Conservation (phyloP, 768 basidiomycete species). For the Pleurotus sapidus region DNA sequence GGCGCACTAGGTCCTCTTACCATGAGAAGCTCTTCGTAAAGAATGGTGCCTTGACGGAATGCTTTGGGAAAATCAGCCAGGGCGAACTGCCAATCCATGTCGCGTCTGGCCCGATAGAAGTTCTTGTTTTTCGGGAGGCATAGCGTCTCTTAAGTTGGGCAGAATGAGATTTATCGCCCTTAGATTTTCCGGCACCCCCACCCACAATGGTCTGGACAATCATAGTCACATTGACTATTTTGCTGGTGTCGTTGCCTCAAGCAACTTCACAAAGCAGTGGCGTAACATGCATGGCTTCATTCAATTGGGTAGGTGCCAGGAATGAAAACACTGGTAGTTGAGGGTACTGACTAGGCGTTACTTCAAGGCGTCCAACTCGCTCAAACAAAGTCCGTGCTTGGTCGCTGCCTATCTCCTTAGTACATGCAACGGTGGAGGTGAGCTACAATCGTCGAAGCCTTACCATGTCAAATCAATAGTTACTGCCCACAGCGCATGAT, state of each 20-base stretch:
- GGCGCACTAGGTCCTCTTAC: neutral
- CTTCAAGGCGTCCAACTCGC: slow-evolving; percentile 40
- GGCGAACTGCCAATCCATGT: slow-evolving; percentile 10
- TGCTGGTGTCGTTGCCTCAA: slow-evolving; percentile 15
- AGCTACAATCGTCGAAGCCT: neutral
- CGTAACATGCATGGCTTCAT: slow-evolving; percentile 38
- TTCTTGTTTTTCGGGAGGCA: too few relatives aligned
- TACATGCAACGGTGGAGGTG: slow-evolving; percentile 29
- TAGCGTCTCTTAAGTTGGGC: too few relatives aligned
- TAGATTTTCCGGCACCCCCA: slow-evolving; percentile 1
- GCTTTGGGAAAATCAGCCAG: neutral
- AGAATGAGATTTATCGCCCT: too few relatives aligned
- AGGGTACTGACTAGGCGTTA: neutral
- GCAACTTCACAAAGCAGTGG: slow-evolving; percentile 31
- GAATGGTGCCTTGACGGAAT: slow-evolving; percentile 3
- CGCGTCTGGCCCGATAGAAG: neutral
- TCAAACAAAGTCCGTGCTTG: slow-evolving; percentile 35
- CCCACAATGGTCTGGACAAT: slow-evolving; percentile 20
- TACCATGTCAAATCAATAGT: neutral
- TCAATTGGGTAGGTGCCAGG: slow-evolving; percentile 32
- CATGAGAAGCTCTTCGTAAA: neutral
- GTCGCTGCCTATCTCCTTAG: slow-evolving; percentile 30
- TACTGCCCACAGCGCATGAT: slow-evolving; percentile 23
- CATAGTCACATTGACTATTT: slow-evolving; percentile 16
- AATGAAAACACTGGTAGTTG: neutral